A percentile compares a stretch with the other conserved stretches of the same genome.
These are phyloP conservation scores for Beverwykella pulmonaria DNA, from an alignment of 495 filamentous ascomycete genomes.

Conservation along the genomic window DNA sequence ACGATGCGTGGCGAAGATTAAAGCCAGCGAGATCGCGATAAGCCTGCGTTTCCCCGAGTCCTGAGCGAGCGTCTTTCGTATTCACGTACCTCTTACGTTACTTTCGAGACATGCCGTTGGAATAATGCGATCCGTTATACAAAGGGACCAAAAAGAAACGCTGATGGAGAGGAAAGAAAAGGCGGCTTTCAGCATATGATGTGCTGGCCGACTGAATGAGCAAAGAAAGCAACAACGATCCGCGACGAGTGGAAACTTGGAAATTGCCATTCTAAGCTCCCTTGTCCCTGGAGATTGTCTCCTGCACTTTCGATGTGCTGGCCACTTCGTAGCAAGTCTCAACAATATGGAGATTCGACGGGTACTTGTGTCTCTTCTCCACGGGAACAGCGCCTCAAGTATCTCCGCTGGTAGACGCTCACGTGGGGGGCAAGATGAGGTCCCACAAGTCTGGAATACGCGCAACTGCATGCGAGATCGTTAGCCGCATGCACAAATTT, in stretches of 20 bases:
- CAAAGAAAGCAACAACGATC: background rate
- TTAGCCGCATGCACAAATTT: background rate
- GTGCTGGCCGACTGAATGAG: background rate
- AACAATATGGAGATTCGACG: background rate
- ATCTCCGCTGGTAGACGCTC: constrained; percentile 12
- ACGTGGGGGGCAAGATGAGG: background rate
- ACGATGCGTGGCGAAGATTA: too few species aligned
- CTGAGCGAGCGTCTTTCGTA: background rate
- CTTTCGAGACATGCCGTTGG: too few species aligned
- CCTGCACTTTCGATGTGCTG: background rate
- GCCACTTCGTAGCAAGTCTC: background rate
- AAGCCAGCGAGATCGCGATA: background rate
- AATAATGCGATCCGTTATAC: background rate
- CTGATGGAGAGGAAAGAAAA: background rate
- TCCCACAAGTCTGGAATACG: too few species aligned
- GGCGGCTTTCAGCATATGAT: background rate
- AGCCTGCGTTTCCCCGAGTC: background rate
- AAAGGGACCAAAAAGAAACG: background rate
- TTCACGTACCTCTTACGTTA: too few species aligned
- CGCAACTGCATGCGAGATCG: background rate
- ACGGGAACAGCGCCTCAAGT: constrained; percentile 2
- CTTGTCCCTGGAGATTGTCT: background rate
- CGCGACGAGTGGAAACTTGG: background rate
- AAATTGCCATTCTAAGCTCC: background rate
- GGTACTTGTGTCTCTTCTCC: constrained; percentile 18